Conservation (phyloP, 2,329 filamentous ascomycete species). For the Pseudopyricularia cyperi region DNA sequence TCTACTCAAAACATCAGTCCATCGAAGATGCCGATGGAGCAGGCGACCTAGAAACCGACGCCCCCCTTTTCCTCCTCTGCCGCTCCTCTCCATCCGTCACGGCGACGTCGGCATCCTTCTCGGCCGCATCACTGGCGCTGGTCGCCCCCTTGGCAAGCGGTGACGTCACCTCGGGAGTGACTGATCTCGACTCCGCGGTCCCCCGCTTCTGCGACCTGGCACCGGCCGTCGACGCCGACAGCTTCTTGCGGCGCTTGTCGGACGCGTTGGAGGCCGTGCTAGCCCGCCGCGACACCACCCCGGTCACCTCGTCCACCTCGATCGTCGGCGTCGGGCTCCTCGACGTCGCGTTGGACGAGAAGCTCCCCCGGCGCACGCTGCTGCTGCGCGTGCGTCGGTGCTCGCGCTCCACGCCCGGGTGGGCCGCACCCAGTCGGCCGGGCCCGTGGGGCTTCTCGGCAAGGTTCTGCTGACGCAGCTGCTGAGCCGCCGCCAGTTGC, state of each 20-base stretch:
- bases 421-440: slow-evolving; percentile 29
- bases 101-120: neutral
- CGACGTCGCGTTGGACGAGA: slow-evolving; percentile 28
- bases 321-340: slow-evolving; percentile 35
- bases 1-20: neutral
- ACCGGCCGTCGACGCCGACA: slow-evolving; percentile 18
- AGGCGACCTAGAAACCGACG: neutral
- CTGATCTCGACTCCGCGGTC: slow-evolving; percentile 34
- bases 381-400: slow-evolving; percentile 33
- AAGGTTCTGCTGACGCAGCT: slow-evolving; percentile 3
- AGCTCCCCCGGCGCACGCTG: slow-evolving; percentile 38
- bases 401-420: slow-evolving; percentile 26
- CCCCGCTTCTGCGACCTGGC: slow-evolving; percentile 24
- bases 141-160: slow-evolving; percentile 35
- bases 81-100: neutral
- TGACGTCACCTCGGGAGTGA: slow-evolving; percentile 41
- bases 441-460: slow-evolving; percentile 19
- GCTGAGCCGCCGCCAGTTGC: slow-evolving; percentile 1
- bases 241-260: slow-evolving; percentile 39
- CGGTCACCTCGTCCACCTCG: slow-evolving; percentile 25
- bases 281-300: slow-evolving; percentile 21
- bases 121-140: slow-evolving; percentile 8
- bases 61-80: neutral
- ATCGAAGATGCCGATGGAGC: neutral
- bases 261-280: slow-evolving; percentile 34